phyloP scores from a whole-genome alignment of 306 rosid genomes.

The Sicyos edulis region DNA sequence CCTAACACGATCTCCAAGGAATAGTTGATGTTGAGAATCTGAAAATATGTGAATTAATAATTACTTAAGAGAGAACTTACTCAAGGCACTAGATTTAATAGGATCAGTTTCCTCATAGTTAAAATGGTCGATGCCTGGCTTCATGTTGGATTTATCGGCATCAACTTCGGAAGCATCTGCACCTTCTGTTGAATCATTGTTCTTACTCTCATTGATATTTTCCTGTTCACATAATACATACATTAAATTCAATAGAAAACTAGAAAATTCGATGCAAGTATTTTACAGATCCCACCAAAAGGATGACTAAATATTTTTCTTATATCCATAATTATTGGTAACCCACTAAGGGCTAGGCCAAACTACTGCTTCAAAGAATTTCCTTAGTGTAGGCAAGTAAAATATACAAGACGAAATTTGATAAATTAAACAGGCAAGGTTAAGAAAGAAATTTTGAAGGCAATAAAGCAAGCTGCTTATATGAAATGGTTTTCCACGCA shows the following conservation, averaged over 20 bases:
- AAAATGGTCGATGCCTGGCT: constrained; percentile 62
- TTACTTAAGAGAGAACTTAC: constrained; percentile 39
- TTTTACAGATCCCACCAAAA: not conserved
- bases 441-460: not conserved
- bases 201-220: constrained; percentile 32
- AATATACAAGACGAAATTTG: not conserved
- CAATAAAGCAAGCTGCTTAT: not conserved
- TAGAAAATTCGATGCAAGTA: not conserved
- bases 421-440: not conserved
- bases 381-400: not conserved
- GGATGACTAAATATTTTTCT: too few relatives aligned
- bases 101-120: constrained; percentile 64
- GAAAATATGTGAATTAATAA: not conserved
- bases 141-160: constrained; percentile 30
- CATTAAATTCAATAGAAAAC: constrained; percentile 15
- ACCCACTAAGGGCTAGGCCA: not conserved
- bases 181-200: constrained; percentile 33
- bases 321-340: not conserved
- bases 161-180: constrained; percentile 29
- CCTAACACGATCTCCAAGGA: not conserved
- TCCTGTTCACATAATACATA: constrained; percentile 42
- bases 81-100: constrained; percentile 65
- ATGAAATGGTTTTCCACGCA: not conserved
- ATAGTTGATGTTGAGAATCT: not conserved
- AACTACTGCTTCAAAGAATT: not conserved